Evolutionary conservation across 1,284 basidiomycete genomes (phyloP), one percentile per base, ranked within the genome.

Genomic region (Rhodotorula sp.): DNA sequence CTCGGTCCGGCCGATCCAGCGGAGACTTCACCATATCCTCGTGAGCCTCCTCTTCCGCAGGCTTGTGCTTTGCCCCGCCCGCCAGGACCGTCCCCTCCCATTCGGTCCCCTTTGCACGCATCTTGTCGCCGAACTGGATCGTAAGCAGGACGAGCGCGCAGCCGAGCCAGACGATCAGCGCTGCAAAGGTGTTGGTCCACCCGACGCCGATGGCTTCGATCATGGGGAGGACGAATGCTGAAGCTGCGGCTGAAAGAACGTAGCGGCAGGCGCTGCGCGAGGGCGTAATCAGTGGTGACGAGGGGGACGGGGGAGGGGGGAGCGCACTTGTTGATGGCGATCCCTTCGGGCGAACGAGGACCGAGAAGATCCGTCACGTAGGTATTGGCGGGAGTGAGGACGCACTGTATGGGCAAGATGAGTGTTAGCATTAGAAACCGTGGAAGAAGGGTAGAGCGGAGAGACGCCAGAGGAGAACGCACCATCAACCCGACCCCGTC

Each of bases 281-380:
- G 17, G 21, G 37, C 13, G 22, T 21, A 15, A 3, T 4, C 17
- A 3, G 54, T 55, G 13, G 41, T 21, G 12, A 29, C 10, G 34
- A 36, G 54, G 22, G 5, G 19, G 19, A 34, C 3, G 15, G 36
- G 34, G 22, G 7, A 27, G 32, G 13, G 10, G 22, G 27, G 1
- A 3, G 13, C 37, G 50, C 50, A 62, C 61, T 71, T 77, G 63
- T 67, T 69, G 29, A 64, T 51, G 0, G 69, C 75, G 71, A 83
- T 84, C 27, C 84, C 83, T 74, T 89, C 87, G 1, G 87, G 86
- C 67, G 85, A 86, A 27, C 84, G 81, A 7, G 80, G 77, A 54
- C 86, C 86, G 78, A 87, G 78, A 22, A 86, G 80, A 73, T 89
- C 88, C 27, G 89, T 85, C 34, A 81, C 80, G 78, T 89, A 89